Evolutionary conservation across 2,329 filamentous ascomycete genomes (phyloP).

Genomic region (Alternaria angustiovoidea): DNA sequence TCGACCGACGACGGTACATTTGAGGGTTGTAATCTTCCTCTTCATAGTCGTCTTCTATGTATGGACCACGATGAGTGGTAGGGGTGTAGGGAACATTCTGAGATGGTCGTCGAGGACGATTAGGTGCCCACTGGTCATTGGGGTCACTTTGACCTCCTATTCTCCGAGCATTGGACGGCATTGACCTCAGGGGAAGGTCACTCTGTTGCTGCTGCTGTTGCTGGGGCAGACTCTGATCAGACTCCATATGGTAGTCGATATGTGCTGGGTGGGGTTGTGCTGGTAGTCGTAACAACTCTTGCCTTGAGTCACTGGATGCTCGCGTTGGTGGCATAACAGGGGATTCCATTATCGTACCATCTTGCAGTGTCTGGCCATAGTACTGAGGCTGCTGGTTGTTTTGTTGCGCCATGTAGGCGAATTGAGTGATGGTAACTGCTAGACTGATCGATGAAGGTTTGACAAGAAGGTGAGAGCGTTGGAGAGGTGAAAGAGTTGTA

Average conservation of each 20-base stretch:
- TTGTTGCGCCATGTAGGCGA: slow-evolving; percentile 32
- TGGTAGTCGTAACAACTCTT: slow-evolving; percentile 41
- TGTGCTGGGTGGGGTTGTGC: slow-evolving; percentile 38
- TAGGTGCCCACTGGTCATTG: slow-evolving; percentile 12
- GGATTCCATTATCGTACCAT: slow-evolving; percentile 41
- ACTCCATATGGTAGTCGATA: slow-evolving; percentile 22
- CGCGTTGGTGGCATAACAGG: slow-evolving; percentile 22
- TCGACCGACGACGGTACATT: slow-evolving; percentile 35
- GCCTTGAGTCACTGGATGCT: slow-evolving; percentile 34
- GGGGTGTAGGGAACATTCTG: slow-evolving; percentile 15
- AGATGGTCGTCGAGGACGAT: slow-evolving; percentile 20
- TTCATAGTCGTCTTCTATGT: slow-evolving; percentile 40
- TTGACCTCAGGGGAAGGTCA: slow-evolving; percentile 16
- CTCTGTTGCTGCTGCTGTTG: slow-evolving; percentile 4
- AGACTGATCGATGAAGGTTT: slow-evolving; percentile 5
- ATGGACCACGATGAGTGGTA: slow-evolving; percentile 21
- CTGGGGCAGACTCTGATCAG: slow-evolving; percentile 21
- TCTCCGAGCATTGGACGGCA: slow-evolving; percentile 14
- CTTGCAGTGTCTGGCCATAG: slow-evolving; percentile 41
- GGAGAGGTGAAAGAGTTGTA: slow-evolving; percentile 1
- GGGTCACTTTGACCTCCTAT: slow-evolving; percentile 24
- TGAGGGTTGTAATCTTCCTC: slow-evolving; percentile 38
- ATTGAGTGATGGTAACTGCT: neutral
- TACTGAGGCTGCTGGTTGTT: slow-evolving; percentile 34
- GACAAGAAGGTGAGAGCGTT: slow-evolving; percentile 14